Base-by-base conservation (phyloP, 2,329 filamentous ascomycete species). In the Hawksworthiomyces lignivorus region DNA sequence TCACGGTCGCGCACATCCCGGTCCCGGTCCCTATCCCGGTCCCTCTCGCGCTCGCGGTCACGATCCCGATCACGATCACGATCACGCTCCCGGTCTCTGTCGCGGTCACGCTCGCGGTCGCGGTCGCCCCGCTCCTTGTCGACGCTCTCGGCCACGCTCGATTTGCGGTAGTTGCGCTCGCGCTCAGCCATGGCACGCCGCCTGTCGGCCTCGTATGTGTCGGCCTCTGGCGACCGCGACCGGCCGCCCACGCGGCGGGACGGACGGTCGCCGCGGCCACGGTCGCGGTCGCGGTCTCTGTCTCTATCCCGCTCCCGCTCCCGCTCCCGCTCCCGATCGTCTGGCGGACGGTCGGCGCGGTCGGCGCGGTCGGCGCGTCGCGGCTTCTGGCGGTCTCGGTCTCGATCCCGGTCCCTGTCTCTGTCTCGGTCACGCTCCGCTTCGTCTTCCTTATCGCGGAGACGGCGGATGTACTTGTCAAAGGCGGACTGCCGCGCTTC, bases 141-240 rank as follows among this genome's bases (percentile, higher is more conserved):
- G 17, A 79, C 62, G 50, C 69, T 76, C 54, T 81, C 77, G 50
- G 82, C 84, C 65, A 79, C 79, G 9, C 34, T 80, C 33, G 78
- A 72, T 65, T 92, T 94, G 61, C 87, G 82, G 64, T 95, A 94
- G 54, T 94, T 89, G 51, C 89, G 84, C 65, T 97, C 94, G 36
- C 94, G 83, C 58, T 95, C 89, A 44, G 89, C 88, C 57, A 92
- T 89, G 32, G 90, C 90, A 62, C 90, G 92, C 55, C 88, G 84
- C 51, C 92, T 81, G 59, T 98, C 92, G 46, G 89, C 92, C 63
- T 97, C 92, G 62, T 98, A 98, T 17, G 87, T 79, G 65, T 98
- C 89, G 45, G 79, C 77, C 62, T 97, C 92, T n/a, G 88, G 89
- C 53, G 84, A 89, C 54, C 88, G 87, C 58, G 78, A 77, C 53